Base-by-base conservation (phyloP, 2,329 filamentous ascomycete species). In the Didymosphaeria variabile region DNA sequence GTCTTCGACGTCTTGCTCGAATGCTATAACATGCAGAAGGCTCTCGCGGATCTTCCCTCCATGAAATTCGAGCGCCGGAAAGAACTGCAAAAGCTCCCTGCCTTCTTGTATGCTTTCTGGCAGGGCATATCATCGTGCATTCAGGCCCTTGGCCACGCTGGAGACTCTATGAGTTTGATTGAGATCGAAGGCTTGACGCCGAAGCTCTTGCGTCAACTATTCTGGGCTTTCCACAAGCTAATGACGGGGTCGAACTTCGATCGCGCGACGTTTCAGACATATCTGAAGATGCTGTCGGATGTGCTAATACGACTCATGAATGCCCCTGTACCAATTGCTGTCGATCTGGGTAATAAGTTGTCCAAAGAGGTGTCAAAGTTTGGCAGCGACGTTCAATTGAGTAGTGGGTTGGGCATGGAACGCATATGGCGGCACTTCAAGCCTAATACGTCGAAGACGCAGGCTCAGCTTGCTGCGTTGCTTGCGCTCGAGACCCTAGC, bases 341-440 rank as follows among this genome's bases (percentile, higher is more conserved):
- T 68, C 65, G 53, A 67, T 67, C 44, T 80, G 65, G 49, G 67
- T 61, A 53, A 67, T 69, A 49, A 58, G 23, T 54, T 74, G 13
- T 68, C 64, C 4, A 71, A 72, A 55, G 70, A 76, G 49, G 55
- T 75, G 8, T 66, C 64, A 38, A 77, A 60, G 2, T 94, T 97
- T 71, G 84, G 86, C 26, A 84, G 87, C 17, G 88, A 87, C 1
- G 94, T 93, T 80, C 88, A 88, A 58, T 80, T 96, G 15, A 88
- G 83, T 0, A 93, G 90, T 2, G 93, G 93, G 0, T 81, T 93
- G 13, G 90, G 88, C 66, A 95, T 96, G 91, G 91, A 95, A 72
- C 76, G 81, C 9, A 83, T 97, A 5, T 97, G 94, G 94, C 86
- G 87, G 45, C 72, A 82, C 1, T 86, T 96, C 71, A 87, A 91